Evolutionary conservation across 805 yeast species (phyloP), one percentile per base, ranked within the genome.

Genomic region (Pichia phayaonensis): DNA sequence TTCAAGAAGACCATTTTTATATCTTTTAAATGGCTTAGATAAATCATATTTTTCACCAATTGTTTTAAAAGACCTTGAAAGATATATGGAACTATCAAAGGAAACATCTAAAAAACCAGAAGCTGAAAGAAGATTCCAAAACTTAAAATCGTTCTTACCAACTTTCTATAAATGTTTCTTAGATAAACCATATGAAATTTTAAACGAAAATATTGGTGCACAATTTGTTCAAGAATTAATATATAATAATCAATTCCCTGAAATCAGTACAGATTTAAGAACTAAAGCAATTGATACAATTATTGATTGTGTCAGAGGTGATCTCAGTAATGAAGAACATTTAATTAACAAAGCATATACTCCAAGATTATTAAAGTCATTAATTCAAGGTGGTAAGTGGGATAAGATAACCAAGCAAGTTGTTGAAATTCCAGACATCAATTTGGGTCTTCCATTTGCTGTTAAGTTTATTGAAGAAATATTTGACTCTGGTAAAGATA

Each of bases 371-470:
- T 68, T 89, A 56, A 84, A 87, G 65, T 72, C 88, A 0, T 71
- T 89, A 59, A 84, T 89, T 56, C 95, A 86, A 67, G 92, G 90
- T 54, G 90, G 90, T 60, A 87, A 82, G 62, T 88, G 89, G 85
- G 82, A 83, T 61, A 77, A 75, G 61, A 80, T 81, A 68, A 79
- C 73, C 58, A 80, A 74, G 67, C 74, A 68, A 60, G 69, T 74
- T 45, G 75, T 61, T 51, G 73, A 73, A 50, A 57, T 74, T 42
- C 74, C 70, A 13, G 59, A 54, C 26, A 73, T 71, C 63, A 81
- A 69, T 48, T 67, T 71, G 18, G 92, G 94, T 11, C 63, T 70
- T 16, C 77, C 74, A 22, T 84, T 84, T 66, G 88, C 90, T 8
- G 61, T 60, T 20, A 75, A 68, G 55, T 72, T 80, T 50, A 56